Evolutionary conservation across 371 early-diverging fungal species (phyloP), one percentile per base, ranked within the genome.

Genomic region (Mortierella sp.): DNA sequence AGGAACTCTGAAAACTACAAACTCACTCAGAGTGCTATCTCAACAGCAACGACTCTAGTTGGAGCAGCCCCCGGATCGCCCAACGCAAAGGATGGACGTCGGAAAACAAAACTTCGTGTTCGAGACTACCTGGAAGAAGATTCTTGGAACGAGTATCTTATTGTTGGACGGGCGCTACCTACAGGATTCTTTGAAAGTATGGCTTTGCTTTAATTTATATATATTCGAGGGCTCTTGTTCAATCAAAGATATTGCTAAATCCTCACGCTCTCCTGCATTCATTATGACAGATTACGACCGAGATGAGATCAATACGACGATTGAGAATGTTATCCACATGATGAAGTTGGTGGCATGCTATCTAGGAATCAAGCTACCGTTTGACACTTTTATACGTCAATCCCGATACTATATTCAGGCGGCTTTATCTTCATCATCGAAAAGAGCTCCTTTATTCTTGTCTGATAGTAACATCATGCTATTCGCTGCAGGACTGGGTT

Each of bases 301-400:
- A 43, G 95, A 96, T 79, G 93, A 93, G 70, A 87, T 96, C 58
- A 96, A 96, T 83, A 93, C 96, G 6, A 93, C 93, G 20, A 87
- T 96, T 37, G 93, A 94, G n/a, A 88, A 93, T 70, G 88, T 92
- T 28, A 84, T 92, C 49, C 96, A 96, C 66, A 90, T 95, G 86
- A 86, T 93, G 40, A 89, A 89, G 22, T 81, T 96, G n/a, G 88
- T 96, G 68, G 87, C 92, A 5, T 91, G 92, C 52, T 96, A 96
- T 80, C 84, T 95, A 12, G 94, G 92, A 45, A 87, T 94, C 66
- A 88, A 89, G 35, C 83, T 96, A 37, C 97, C 97, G 0, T 95
- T 91, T 73, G 74, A 85, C 32, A 83, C 94, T 14, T 75, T 59
- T 40, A 43, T 64, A 20, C 64, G 63, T 24, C 68, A 59, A 14